Evolutionary conservation across 2,329 filamentous ascomycete species (phyloP).

Genomic region (Keithomyces neogunnii): DNA sequence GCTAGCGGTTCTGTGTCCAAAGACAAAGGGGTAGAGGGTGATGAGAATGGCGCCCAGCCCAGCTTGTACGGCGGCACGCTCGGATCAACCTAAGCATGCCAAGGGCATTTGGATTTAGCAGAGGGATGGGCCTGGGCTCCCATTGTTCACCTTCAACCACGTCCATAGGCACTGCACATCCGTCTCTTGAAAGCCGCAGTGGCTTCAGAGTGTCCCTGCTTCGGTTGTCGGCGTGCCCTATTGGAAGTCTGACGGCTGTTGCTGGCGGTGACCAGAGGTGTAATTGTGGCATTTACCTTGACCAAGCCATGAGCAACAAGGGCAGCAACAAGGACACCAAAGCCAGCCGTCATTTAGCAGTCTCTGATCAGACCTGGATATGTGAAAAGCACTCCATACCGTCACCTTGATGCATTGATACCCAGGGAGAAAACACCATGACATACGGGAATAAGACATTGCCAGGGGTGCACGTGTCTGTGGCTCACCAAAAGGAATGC

Average conservation of each 20-base stretch:
- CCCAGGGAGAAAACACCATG: no score
- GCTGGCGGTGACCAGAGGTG: slow-evolving; percentile 36
- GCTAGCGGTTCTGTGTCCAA: slow-evolving; percentile 6
- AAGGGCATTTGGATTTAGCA: slow-evolving; percentile 33
- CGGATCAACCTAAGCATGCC: slow-evolving; percentile 32
- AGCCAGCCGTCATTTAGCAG: no score
- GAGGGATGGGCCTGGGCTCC: slow-evolving; percentile 36
- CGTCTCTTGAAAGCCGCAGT: slow-evolving; percentile 42
- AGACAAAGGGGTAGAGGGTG: slow-evolving; percentile 35
- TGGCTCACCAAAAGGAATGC: no score
- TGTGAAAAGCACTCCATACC: no score
- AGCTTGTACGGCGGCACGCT: slow-evolving; percentile 44
- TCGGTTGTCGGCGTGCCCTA: slow-evolving; percentile 41
- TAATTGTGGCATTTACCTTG: slow-evolving; percentile 34
- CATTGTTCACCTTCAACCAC: slow-evolving; percentile 37
- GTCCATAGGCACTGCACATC: slow-evolving; percentile 36
- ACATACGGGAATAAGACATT: no score
- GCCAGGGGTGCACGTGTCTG: no score
- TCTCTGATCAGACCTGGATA: no score
- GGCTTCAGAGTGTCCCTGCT: slow-evolving; percentile 46
- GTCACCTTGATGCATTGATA: no score
- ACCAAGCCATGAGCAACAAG: slow-evolving; percentile 8
- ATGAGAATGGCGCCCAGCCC: slow-evolving; percentile 39
- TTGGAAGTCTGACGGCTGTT: slow-evolving; percentile 36
- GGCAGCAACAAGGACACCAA: no score